Conservation (phyloP, 148 eudicot genomes). For the Selenicereus undatus region DNA sequence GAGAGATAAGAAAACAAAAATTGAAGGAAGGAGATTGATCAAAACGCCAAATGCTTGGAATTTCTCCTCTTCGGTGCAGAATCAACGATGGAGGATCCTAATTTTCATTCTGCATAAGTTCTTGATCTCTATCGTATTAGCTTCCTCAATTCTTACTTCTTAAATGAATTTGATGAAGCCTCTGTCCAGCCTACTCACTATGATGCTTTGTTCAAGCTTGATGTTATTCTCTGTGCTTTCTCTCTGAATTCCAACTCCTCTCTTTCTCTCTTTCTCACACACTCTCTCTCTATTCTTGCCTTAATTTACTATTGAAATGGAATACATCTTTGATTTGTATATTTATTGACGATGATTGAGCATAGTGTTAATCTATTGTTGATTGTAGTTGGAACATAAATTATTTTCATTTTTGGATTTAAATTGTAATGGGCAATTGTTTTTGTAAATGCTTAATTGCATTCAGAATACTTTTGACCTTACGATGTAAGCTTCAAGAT, state of each 20-base stretch:
- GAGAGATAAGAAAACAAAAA: constrained; percentile 33
- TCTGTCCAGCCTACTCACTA: constrained; percentile 69
- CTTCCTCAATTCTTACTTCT: constrained; percentile 76
- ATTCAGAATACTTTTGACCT: background rate
- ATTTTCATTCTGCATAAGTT: constrained; percentile 52
- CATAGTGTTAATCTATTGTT: background rate
- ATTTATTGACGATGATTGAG: background rate
- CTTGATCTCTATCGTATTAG: constrained; percentile 76
- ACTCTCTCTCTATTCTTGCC: constrained; percentile 1
- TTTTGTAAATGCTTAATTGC: background rate
- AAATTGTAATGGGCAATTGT: background rate
- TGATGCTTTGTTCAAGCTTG: constrained; percentile 55
- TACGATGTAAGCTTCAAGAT: background rate
- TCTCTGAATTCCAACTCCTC: constrained; percentile 62
- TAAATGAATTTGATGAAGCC: constrained; percentile 49
- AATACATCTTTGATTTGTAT: background rate
- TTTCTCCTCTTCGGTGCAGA: constrained; percentile 81
- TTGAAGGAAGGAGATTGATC: constrained; percentile 78
- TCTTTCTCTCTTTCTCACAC: background rate
- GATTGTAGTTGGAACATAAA: background rate
- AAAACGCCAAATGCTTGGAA: constrained; percentile 63
- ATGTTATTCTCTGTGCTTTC: constrained; percentile 52
- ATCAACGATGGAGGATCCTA: constrained; percentile 50
- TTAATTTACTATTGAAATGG: background rate
- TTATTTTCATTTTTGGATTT: background rate